A percentile compares a stretch with the other conserved stretches of the same genome.
Evolutionary conservation across 1,284 basidiomycete species (phyloP).

Genomic region (Boletus semigastroideus): DNA sequence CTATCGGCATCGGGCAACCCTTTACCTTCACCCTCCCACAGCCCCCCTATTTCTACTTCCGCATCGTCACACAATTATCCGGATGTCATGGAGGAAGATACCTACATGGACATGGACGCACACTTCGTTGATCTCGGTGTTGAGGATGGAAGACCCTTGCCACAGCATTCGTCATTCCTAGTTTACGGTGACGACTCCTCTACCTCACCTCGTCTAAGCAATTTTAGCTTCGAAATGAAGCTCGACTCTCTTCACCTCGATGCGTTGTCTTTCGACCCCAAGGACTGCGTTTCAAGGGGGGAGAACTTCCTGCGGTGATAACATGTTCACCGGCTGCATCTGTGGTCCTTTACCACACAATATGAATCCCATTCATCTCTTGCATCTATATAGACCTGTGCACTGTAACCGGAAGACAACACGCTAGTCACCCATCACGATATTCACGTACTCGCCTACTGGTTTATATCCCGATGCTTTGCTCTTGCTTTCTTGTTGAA

Average conservation of each 20-base stretch:
- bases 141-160: slow-evolving; percentile 7
- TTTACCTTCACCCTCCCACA: background rate
- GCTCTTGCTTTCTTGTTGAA: slow-evolving; percentile 13
- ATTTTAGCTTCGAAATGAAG: slow-evolving; percentile 56
- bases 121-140: slow-evolving; percentile 21
- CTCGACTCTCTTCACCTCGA: slow-evolving; percentile 72
- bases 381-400: slow-evolving; percentile 1
- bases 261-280: slow-evolving; percentile 60
- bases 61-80: slow-evolving; percentile 11
- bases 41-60: slow-evolving; percentile 14
- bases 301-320: slow-evolving; percentile 15
- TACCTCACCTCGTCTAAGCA: slow-evolving; percentile 18
- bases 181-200: slow-evolving; percentile 1
- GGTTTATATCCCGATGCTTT: slow-evolving; percentile 16
- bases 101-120: slow-evolving; percentile 11
- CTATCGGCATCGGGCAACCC: slow-evolving; percentile 33
- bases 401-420: slow-evolving; percentile 4
- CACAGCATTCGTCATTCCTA: slow-evolving; percentile 5
- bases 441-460: slow-evolving; percentile 11
- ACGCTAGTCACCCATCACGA: slow-evolving; percentile 5
- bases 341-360: slow-evolving; percentile 1
- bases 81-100: slow-evolving; percentile 25
- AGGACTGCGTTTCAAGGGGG: slow-evolving; percentile 42
- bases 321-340: background rate
- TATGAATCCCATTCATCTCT: slow-evolving; percentile 6